Conservation (phyloP, 805 yeast species). For the Metschnikowia shivogae region DNA sequence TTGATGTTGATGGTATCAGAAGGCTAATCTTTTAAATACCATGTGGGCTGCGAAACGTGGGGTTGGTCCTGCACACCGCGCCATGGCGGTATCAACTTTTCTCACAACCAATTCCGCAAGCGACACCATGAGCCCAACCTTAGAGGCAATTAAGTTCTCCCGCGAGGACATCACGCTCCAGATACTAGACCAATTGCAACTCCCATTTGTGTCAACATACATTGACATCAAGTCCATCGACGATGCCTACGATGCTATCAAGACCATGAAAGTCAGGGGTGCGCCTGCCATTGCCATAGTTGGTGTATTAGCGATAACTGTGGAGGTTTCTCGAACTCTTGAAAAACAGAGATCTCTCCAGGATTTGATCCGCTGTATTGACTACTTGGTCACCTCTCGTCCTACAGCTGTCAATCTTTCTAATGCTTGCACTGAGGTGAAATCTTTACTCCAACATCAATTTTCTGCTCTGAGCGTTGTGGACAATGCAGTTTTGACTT, state of each 20-base stretch:
- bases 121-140: constrained; percentile 19
- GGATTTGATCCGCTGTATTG: constrained; percentile 46
- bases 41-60: constrained; percentile 1
- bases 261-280: constrained; percentile 91
- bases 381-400: constrained; percentile 68
- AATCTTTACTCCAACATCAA: constrained; percentile 22
- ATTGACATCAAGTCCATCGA: constrained; percentile 57
- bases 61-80: constrained; percentile 5
- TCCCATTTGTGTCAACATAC: constrained; percentile 78
- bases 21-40: constrained; percentile 54
- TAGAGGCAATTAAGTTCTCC: constrained; percentile 67
- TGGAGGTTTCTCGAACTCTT: constrained; percentile 50
- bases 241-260: constrained; percentile 81
- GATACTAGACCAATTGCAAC: constrained; percentile 74
- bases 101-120: neutral
- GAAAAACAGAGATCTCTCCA: constrained; percentile 24
- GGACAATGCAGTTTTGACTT: constrained; percentile 21
- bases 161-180: constrained; percentile 42
- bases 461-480: constrained; percentile 16
- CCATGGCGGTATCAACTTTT: neutral
- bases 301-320: constrained; percentile 77
- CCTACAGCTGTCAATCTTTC: constrained; percentile 95
- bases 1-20: constrained; percentile 75
- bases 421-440: constrained; percentile 62
- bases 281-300: constrained; percentile 99